Evolutionary conservation across 306 rosid species (phyloP), one percentile per base, ranked within the genome.

Genomic region (Begonia loranthoides): DNA sequence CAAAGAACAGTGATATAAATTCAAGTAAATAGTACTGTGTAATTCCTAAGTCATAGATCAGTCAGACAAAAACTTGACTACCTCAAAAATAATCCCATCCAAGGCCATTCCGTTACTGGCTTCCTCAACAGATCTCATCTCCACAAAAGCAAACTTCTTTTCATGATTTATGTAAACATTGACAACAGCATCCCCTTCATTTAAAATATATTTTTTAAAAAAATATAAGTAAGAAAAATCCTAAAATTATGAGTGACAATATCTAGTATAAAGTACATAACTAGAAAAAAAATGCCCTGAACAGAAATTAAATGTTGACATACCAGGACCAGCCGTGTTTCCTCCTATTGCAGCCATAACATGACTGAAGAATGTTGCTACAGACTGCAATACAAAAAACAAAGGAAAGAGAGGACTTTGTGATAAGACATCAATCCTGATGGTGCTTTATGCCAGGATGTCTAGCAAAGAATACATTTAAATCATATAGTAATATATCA

Each of bases 71-170:
- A 2, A 39, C 3, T 11, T 13, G 13, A 12, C 45, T 72, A 80
- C 96, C 90, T 87, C 96, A 55, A 87, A 87, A 58, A 87, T 87
- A 65, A 87, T 87, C 65, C 96, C 96, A 73, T 87, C 96, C 56
- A 83, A 60, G 49, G 96, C 94, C 96, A 87, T 87, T 55, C 94
- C 96, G 66, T 87, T 87, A 69, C 96, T 87, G 40, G 96, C 96
- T 72, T 87, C 96, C 73, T 87, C 96, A 56, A 87, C 96, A 21
- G 96, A 87, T 70, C 96, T 78, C 96, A 87, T 83, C 72, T 87
- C 96, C 58, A 83, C 94, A 16, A 87, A 83, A 36, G 96, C 94
- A 58, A 87, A 87, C 65, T 83, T 87, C 76, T 87, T 87, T 67
- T 83, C 96, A 70, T 87, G 96, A 75, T 87, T 87, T 45, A 87